These are phyloP conservation scores for Naganishia liquefaciens DNA, from an alignment of 1,284 basidiomycete species.

Conservation along the genomic window DNA sequence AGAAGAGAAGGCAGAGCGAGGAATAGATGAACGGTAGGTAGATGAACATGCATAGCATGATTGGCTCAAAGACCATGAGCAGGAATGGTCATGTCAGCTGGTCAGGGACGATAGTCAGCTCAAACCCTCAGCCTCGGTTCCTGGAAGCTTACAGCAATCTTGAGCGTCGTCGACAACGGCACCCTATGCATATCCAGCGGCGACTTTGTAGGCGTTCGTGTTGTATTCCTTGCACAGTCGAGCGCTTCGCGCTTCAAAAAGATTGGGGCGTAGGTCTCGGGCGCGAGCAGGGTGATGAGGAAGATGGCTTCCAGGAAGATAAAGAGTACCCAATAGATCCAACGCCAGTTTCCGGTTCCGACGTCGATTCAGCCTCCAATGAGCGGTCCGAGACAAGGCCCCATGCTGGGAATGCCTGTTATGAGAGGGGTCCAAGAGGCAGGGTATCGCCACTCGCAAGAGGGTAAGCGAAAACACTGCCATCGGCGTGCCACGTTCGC, in stretches of 20 bases:
- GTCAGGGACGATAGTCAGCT: too few relatives aligned
- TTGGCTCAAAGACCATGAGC: conserved; percentile 54
- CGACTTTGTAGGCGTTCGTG: conserved; percentile 47
- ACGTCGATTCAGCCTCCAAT: conserved; percentile 52
- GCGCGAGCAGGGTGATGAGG: conserved; percentile 44
- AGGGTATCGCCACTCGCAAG: not conserved
- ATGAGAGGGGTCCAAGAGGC: too few relatives aligned
- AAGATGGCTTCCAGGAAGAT: conserved; percentile 49
- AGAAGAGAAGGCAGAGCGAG: conserved; percentile 50
- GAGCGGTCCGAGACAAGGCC: conserved; percentile 55
- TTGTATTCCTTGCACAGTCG: conserved; percentile 50
- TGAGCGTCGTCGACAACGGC: conserved; percentile 46
- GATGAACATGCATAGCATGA: conserved; percentile 55
- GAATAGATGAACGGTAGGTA: conserved; percentile 57
- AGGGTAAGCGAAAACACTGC: conserved; percentile 50
- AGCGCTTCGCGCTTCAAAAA: conserved; percentile 52
- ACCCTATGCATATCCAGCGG: conserved; percentile 42
- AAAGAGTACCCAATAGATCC: conserved; percentile 56
- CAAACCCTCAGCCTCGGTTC: too few relatives aligned
- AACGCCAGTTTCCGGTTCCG: conserved; percentile 50
- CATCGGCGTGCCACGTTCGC: conserved; percentile 55
- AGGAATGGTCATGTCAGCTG: conserved; percentile 50
- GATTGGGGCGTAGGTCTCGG: conserved; percentile 53
- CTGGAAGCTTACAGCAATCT: conserved; percentile 37
- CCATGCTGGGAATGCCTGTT: conserved; percentile 42